Evolutionary conservation across 148 eudicot genomes (phyloP).

Genomic region (Cornus suecica): DNA sequence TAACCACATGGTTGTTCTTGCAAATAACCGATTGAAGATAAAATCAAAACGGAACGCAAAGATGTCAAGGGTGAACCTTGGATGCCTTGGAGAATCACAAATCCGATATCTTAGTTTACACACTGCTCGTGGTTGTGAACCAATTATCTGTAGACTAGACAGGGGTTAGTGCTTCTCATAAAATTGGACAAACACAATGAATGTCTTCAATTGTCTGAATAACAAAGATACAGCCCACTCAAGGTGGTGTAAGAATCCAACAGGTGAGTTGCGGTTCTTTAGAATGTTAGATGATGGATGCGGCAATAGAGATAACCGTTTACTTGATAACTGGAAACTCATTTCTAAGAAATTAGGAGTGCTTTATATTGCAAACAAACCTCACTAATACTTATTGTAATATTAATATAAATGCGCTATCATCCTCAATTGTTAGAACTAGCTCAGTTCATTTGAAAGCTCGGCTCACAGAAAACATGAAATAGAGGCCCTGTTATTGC

Average conservation of each 20-base stretch:
- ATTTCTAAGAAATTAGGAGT: neutral
- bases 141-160: neutral
- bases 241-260: neutral
- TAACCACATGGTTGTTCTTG: neutral
- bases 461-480: neutral
- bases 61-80: neutral
- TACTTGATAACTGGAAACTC: neutral
- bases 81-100: neutral
- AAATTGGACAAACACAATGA: neutral
- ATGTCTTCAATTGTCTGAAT: neutral
- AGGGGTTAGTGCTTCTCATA: neutral
- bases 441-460: neutral
- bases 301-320: neutral
- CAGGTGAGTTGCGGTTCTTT: neutral
- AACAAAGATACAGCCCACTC: neutral
- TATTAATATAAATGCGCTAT: neutral
- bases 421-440: neutral
- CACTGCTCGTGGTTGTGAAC: neutral
- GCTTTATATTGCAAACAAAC: neutral
- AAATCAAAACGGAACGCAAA: neutral
- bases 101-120: neutral
- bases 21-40: neutral
- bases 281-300: neutral
- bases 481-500: neutral
- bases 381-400: neutral